A percentile compares a stretch with the other conserved stretches of the same genome.
Conservation (phyloP, 768 basidiomycete species). For the Dictyophora rubrovolvata region DNA sequence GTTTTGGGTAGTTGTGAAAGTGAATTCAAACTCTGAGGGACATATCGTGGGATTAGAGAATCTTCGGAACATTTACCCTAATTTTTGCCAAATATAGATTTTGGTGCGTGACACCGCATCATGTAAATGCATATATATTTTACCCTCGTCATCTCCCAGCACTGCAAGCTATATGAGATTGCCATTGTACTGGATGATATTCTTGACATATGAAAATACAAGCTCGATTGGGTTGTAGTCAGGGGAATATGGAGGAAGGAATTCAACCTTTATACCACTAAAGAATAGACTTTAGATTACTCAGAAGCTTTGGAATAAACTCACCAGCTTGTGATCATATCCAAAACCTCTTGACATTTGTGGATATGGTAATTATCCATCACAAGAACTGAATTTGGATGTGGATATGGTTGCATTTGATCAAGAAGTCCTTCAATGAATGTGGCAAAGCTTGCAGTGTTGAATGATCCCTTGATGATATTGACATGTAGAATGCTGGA, state of each 20-base stretch:
- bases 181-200: slow-evolving; percentile 14
- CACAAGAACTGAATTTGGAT: slow-evolving; percentile 16
- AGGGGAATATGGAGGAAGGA: slow-evolving; percentile 20
- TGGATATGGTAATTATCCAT: slow-evolving; percentile 20
- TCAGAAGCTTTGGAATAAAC: neutral
- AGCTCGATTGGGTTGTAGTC: slow-evolving; percentile 22
- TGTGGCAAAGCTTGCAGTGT: slow-evolving; percentile 10
- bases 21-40: too few species aligned
- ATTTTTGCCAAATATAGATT: too few species aligned
- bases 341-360: slow-evolving; percentile 11
- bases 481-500: slow-evolving; percentile 19
- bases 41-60: too few species aligned
- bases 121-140: slow-evolving; percentile 16
- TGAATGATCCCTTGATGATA: slow-evolving; percentile 17
- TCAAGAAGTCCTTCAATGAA: slow-evolving; percentile 16
- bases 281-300: neutral
- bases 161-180: slow-evolving; percentile 11
- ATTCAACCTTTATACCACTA: slow-evolving; percentile 8
- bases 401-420: slow-evolving; percentile 15
- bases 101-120: too few species aligned
- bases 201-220: slow-evolving; percentile 21
- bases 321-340: slow-evolving; percentile 9
- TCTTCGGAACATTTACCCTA: too few species aligned
- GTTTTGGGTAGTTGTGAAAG: too few species aligned
- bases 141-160: slow-evolving; percentile 11